A percentile compares a stretch with the other conserved stretches of the same genome.
Evolutionary conservation across 257 asterid genomes (phyloP).

Genomic region (Solanum ossicruentum): DNA sequence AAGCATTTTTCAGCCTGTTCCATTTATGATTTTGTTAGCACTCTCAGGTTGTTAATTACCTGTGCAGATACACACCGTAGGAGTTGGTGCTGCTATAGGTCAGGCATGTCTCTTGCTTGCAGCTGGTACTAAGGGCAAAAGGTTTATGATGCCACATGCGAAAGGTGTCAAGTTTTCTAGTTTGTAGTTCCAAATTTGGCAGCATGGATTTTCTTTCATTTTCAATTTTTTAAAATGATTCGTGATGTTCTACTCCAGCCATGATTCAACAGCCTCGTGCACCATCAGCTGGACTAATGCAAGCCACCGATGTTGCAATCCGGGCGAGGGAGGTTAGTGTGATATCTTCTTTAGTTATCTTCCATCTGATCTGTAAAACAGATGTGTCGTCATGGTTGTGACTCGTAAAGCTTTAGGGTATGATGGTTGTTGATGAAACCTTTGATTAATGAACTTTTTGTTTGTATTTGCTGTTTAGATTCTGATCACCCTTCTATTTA

Average conservation of each 20-base stretch:
- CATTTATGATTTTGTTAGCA: background rate
- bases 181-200: background rate
- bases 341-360: constrained; percentile 1
- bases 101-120: constrained; percentile 91
- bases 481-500: background rate
- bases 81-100: constrained; percentile 82
- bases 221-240: background rate
- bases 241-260: constrained; percentile 39
- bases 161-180: constrained; percentile 33
- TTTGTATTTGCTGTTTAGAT: background rate
- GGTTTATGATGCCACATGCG: constrained; percentile 90
- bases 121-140: constrained; percentile 79
- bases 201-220: background rate
- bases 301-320: constrained; percentile 76
- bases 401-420: background rate
- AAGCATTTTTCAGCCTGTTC: background rate
- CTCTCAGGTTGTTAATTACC: background rate
- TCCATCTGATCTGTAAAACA: background rate
- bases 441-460: background rate
- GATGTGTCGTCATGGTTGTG: background rate
- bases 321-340: constrained; percentile 81
- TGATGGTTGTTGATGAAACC: background rate
- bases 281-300: constrained; percentile 78
- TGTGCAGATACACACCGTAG: constrained; percentile 73
- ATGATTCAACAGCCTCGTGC: constrained; percentile 87